Conservation (phyloP, 176 grass and related monocot species). For the Tillandsia leiboldiana region DNA sequence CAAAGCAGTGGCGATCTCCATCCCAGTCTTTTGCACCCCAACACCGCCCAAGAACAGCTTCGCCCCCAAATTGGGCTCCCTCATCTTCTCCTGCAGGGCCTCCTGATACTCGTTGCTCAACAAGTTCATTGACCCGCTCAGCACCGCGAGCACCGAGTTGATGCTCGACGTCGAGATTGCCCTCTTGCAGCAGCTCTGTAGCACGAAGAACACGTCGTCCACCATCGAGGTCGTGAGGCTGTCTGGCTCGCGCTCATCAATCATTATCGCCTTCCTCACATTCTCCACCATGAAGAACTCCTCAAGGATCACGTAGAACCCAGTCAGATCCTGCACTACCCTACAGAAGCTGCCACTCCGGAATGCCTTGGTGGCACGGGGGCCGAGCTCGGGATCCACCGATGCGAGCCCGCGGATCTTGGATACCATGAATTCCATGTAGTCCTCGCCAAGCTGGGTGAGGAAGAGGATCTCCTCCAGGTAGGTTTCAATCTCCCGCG, state of each 20-base stretch:
- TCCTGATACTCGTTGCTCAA: constrained; percentile 91
- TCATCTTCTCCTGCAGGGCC: constrained; percentile 67
- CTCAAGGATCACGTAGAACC: constrained; percentile 88
- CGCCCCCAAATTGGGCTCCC: constrained; percentile 72
- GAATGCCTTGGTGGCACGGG: constrained; percentile 61
- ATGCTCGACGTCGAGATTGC: constrained; percentile 80
- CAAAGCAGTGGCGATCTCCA: constrained; percentile 72
- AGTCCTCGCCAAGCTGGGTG: constrained; percentile 93
- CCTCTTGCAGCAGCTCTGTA: constrained; percentile 74
- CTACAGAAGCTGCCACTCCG: constrained; percentile 69
- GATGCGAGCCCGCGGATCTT: constrained; percentile 71
- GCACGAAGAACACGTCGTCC: constrained; percentile 78
- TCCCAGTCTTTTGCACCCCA: constrained; percentile 77
- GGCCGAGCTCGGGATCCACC: constrained; percentile 54
- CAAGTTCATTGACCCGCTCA: constrained; percentile 59
- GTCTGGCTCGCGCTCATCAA: constrained; percentile 60
- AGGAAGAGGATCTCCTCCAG: constrained; percentile 77
- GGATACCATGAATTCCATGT: constrained; percentile 82
- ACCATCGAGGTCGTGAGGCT: constrained; percentile 84
- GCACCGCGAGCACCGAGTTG: constrained; percentile 71
- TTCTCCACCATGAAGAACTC: constrained; percentile 99
- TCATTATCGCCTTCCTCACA: constrained; percentile 81
- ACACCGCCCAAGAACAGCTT: constrained; percentile 87
- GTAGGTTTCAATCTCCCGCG: constrained; percentile 68
- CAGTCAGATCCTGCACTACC: constrained; percentile 65